Evolutionary conservation across 31 red algal species (phyloP).

Genomic region (Asparagopsis taxiformis): DNA sequence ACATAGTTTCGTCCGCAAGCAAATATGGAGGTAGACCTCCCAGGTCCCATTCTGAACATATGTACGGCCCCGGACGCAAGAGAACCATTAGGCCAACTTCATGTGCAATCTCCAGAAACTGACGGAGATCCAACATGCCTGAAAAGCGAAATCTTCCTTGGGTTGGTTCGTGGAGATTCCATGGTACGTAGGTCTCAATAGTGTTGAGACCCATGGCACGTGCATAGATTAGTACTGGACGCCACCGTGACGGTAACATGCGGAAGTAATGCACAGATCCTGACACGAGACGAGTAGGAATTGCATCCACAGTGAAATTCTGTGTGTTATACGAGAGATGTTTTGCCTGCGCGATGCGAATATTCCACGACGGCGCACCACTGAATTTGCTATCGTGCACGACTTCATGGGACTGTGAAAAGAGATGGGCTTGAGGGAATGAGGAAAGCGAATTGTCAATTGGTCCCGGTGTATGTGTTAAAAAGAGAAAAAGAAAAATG

Average conservation of each 20-base stretch:
- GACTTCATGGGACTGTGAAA: neutral
- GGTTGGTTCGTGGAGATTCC: constrained; percentile 66
- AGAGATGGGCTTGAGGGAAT: neutral
- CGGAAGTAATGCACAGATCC: constrained; percentile 93
- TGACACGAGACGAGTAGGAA: constrained; percentile 41
- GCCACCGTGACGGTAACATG: constrained; percentile 61
- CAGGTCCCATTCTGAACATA: constrained; percentile 83
- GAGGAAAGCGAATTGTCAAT: neutral
- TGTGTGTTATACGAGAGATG: constrained; percentile 26
- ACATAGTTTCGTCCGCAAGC: constrained; percentile 35
- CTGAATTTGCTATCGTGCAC: neutral
- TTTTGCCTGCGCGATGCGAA: neutral
- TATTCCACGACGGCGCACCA: neutral
- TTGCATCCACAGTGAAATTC: constrained; percentile 43
- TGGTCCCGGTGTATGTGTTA: neutral
- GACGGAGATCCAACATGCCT: constrained; percentile 66
- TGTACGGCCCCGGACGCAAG: constrained; percentile 82
- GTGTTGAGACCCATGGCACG: constrained; percentile 68
- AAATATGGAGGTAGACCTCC: constrained; percentile 84
- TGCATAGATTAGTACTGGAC: constrained; percentile 38
- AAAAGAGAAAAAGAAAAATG: neutral
- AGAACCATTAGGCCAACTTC: constrained; percentile 62
- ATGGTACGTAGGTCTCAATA: constrained; percentile 91
- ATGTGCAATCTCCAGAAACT: constrained; percentile 48
- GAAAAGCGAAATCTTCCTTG: constrained; percentile 51